phyloP scores from a whole-genome alignment of 345 rosid genomes.

The Eucalyptus regnans region DNA sequence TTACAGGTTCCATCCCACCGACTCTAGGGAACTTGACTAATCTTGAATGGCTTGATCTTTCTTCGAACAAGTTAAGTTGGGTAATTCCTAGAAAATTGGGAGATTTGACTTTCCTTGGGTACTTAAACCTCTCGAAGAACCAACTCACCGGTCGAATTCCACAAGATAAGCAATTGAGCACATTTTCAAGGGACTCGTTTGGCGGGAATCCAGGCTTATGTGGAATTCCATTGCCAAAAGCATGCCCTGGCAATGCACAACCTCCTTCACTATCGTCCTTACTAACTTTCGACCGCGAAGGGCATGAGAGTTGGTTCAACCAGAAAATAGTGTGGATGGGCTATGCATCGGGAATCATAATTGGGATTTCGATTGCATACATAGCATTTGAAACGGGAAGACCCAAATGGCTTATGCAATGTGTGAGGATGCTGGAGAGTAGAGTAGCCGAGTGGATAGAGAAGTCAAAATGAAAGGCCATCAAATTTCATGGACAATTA shows the following conservation, averaged over 20 bases:
- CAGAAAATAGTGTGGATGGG: neutral
- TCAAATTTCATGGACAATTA: neutral
- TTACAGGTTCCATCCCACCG: neutral
- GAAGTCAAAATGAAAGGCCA: neutral
- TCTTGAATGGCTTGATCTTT: neutral
- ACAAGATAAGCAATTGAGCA: neutral
- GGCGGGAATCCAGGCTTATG: neutral
- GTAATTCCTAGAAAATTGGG: neutral
- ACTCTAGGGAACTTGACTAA: neutral
- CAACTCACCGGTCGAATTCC: neutral
- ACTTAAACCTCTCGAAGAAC: neutral
- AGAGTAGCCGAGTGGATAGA: neutral
- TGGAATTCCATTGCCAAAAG: neutral
- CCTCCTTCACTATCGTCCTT: neutral
- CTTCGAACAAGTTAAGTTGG: neutral
- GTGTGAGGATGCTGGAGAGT: neutral
- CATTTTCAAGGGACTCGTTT: neutral
- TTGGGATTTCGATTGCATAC: neutral
- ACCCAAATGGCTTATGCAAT: neutral
- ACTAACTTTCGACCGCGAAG: accelerated
- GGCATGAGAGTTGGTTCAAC: neutral
- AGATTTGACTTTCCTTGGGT: neutral
- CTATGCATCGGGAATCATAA: neutral
- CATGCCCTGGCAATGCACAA: neutral
- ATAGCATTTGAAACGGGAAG: neutral